Percentiles rank a stretch among this genome's conserved stretches.
Evolutionary conservation across 805 yeast species (phyloP).

Genomic region (Starmerella stigmatis): DNA sequence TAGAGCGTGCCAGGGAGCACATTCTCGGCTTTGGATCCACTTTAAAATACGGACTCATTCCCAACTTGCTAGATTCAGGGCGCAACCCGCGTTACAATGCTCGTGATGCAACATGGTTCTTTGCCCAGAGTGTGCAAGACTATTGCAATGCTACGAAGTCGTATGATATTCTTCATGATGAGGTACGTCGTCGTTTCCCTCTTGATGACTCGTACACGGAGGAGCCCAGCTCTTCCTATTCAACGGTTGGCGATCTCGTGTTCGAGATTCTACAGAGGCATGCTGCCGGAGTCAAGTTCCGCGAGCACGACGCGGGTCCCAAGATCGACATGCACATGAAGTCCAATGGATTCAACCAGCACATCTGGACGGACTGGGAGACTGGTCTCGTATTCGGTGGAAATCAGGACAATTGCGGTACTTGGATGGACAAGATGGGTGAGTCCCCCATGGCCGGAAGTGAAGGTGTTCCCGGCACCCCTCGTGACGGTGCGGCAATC

Average conservation of each 20-base stretch:
- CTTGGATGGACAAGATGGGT: slow-evolving; percentile 99
- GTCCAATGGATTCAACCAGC: slow-evolving; percentile 83
- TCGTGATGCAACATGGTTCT: slow-evolving; percentile 96
- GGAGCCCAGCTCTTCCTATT: slow-evolving; percentile 61
- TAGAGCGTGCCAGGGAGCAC: slow-evolving; percentile 67
- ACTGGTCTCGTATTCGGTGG: slow-evolving; percentile 89
- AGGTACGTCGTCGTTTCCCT: slow-evolving; percentile 77
- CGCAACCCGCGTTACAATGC: slow-evolving; percentile 91
- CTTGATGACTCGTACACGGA: slow-evolving; percentile 70
- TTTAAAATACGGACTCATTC: slow-evolving; percentile 88
- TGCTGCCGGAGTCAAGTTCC: slow-evolving; percentile 73
- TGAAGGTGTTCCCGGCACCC: slow-evolving; percentile 94
- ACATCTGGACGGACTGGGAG: slow-evolving; percentile 71
- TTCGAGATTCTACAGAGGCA: slow-evolving; percentile 80
- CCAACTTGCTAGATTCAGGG: slow-evolving; percentile 86
- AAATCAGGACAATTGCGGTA: slow-evolving; percentile 86
- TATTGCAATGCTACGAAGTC: slow-evolving; percentile 57
- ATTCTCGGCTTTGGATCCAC: slow-evolving; percentile 82
- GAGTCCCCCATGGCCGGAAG: slow-evolving; percentile 74
- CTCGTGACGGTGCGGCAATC: slow-evolving; percentile 93
- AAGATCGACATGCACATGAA: slow-evolving; percentile 83
- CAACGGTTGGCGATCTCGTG: slow-evolving; percentile 63
- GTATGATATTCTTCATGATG: slow-evolving; percentile 50
- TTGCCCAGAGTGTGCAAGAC: slow-evolving; percentile 78
- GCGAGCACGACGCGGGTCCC: slow-evolving; percentile 94